Conservation (phyloP, 108 stramenopile genomes). For the Skeletonema costatum region DNA sequence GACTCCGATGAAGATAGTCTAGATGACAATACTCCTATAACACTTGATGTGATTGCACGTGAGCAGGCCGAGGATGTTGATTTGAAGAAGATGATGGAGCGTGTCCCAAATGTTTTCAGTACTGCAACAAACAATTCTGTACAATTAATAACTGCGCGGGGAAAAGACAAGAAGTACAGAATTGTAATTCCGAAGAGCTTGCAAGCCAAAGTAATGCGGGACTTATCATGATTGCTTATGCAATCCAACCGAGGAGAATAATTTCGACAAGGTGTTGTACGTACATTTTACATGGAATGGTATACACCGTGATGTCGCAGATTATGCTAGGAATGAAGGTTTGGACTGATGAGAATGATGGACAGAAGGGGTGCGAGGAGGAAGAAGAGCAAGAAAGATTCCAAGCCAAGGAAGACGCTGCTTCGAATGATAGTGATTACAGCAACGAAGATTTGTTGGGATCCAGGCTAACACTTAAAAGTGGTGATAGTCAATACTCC, state of each 20-base stretch:
- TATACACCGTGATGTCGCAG: conserved; percentile 28
- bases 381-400: background rate
- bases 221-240: conserved; percentile 42
- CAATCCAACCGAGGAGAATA: conserved; percentile 35
- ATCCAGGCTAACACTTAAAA: background rate
- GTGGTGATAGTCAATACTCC: background rate
- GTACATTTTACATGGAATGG: conserved; percentile 42
- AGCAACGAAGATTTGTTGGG: background rate
- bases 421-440: background rate
- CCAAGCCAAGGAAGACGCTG: background rate
- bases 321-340: conserved; percentile 27
- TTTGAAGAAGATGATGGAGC: conserved; percentile 20
- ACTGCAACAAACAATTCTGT: conserved; percentile 33
- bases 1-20: conserved; percentile 11
- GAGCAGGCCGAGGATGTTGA: conserved; percentile 21
- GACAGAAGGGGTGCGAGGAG: conserved; percentile 6
- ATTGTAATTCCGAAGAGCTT: conserved; percentile 28
- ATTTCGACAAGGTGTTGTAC: conserved; percentile 34
- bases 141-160: conserved; percentile 31
- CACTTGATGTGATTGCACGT: conserved; percentile 33
- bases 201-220: conserved; percentile 26
- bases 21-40: conserved; percentile 21
- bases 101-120: conserved; percentile 26
- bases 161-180: conserved; percentile 34
- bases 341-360: conserved; percentile 41